Conservation (phyloP, 306 rosid species). For the Fagus crenata region DNA sequence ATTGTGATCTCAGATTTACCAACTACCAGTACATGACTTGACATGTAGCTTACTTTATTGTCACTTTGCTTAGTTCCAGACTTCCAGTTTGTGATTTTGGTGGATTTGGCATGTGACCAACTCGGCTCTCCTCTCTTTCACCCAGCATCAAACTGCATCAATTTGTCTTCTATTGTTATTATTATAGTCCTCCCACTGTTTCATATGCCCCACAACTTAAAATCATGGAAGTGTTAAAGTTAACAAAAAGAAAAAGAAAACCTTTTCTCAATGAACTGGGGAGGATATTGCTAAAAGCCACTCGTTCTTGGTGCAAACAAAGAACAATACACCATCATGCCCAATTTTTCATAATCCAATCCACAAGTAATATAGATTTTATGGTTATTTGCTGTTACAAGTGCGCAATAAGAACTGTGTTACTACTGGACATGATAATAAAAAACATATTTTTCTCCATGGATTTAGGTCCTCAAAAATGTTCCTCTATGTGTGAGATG, state of each 20-base stretch:
- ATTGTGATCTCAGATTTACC: conserved; percentile 20
- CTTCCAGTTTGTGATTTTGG: background rate
- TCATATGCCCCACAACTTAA: no score
- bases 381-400: background rate
- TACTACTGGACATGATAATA: no score
- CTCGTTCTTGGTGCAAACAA: background rate
- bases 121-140: background rate
- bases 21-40: conserved; percentile 14
- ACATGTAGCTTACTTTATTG: background rate
- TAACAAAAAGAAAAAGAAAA: no score
- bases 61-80: conserved; percentile 9
- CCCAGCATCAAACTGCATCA: background rate
- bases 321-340: background rate
- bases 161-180: background rate
- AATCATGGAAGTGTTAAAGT: no score
- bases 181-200: background rate
- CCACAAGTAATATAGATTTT: background rate
- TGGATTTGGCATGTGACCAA: background rate
- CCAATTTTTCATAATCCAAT: background rate
- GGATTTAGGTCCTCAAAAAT: background rate
- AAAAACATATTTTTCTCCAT: background rate
- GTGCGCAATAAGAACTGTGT: background rate
- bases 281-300: background rate
- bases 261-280: background rate
- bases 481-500: background rate